A percentile compares a stretch with the other conserved stretches of the same genome.
phyloP scores from a whole-genome alignment of 768 basidiomycete species.

The Terana coerulea region DNA sequence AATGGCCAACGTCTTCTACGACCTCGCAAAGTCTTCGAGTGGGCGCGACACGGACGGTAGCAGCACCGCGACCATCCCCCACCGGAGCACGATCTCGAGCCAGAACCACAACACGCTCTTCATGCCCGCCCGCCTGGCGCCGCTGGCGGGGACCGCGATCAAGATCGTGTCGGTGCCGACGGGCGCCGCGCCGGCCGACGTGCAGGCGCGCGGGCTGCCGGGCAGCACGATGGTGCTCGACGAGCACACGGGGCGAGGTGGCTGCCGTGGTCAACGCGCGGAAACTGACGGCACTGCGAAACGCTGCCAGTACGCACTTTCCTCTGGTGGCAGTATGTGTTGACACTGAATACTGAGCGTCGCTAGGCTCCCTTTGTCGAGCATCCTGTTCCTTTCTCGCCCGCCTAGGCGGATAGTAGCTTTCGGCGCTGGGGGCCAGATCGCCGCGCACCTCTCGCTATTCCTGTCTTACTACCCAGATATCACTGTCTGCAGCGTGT shows the following conservation, averaged over 20 bases:
- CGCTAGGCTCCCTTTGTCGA: slow-evolving; percentile 65
- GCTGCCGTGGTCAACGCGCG: slow-evolving; percentile 78
- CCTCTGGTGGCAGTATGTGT: neutral
- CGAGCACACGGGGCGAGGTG: slow-evolving; percentile 60
- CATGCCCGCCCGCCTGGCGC: slow-evolving; percentile 72
- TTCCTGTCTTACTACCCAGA: slow-evolving; percentile 55
- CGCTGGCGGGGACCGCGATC: slow-evolving; percentile 50
- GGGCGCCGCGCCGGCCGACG: slow-evolving; percentile 28
- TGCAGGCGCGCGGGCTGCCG: slow-evolving; percentile 53
- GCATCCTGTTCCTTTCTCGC: slow-evolving; percentile 43
- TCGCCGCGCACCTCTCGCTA: slow-evolving; percentile 59
- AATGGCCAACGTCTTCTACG: slow-evolving; percentile 58
- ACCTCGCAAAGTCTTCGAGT: slow-evolving; percentile 33
- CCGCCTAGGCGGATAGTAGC: slow-evolving; percentile 47
- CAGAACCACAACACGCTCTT: slow-evolving; percentile 61
- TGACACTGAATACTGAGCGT: neutral
- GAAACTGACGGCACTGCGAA: slow-evolving; percentile 73
- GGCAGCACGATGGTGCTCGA: slow-evolving; percentile 76
- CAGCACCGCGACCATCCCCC: slow-evolving; percentile 41
- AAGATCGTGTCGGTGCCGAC: slow-evolving; percentile 82
- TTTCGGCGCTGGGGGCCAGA: slow-evolving; percentile 75
- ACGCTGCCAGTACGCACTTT: slow-evolving; percentile 62
- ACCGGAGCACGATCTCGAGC: slow-evolving; percentile 53
- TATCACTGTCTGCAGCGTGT: slow-evolving; percentile 49
- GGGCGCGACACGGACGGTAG: neutral